Base-by-base conservation (phyloP, 176 grass and related monocot genomes). In the Olyra latifolia region DNA sequence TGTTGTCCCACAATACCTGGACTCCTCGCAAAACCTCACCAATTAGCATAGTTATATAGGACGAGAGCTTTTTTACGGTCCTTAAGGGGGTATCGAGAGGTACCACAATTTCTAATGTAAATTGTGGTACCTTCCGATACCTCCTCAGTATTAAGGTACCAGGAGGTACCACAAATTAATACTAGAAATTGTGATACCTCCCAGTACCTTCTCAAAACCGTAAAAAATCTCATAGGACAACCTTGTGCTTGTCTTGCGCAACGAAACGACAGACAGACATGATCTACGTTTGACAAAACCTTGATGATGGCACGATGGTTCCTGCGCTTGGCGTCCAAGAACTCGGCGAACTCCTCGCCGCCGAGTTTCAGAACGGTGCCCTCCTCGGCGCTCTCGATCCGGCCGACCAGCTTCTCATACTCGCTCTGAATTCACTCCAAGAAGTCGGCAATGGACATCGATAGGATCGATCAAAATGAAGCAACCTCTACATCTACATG, bases 221-320 rank as follows among this genome's bases (percentile, higher is more conserved):
- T n/a, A n/a, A n/a, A n/a, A n/a, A n/a, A n/a, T n/a, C n/a, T n/a
- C n/a, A n/a, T n/a, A n/a, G n/a, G n/a, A n/a, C n/a, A n/a, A n/a
- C n/a, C n/a, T n/a, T n/a, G n/a, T n/a, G 48, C 19, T 50, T 50
- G 48, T 17, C 16, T 1, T 19, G 48, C 48, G 2, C 4, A 29
- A 2, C 7, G 4, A 13, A n/a, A n/a, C n/a, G 44, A 24, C 13
- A n/a, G 12, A 32, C 11, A 35, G 6, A 66, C 66, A 27, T 6
- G 5, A 8, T 62, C 4, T 62, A 43, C 5, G 10, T 74, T 25
- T 75, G 38, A n/a, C 4, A 35, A 23, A 30, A 92, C 90, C 91
- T 89, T 84, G 13, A 93, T 16, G 49, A 89, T 87, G 48, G 62
- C 77, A 19, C 76, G 75, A 56, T 93, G 91, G 28, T 93, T 84